Evolutionary conservation across 345 rosid genomes (phyloP).

Genomic region (Gossypium herbaceum): DNA sequence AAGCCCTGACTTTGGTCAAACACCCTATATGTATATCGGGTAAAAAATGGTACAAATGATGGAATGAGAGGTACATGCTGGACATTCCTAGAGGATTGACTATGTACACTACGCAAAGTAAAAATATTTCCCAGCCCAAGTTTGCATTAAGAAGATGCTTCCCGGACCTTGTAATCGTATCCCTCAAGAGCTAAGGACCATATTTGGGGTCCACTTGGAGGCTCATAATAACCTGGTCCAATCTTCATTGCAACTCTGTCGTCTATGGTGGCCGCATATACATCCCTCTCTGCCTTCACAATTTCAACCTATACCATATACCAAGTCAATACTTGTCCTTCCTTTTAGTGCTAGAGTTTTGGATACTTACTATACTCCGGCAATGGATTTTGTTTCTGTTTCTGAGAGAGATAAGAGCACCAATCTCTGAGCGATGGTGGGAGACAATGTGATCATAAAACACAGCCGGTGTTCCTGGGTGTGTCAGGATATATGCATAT

Average conservation of each 20-base stretch:
- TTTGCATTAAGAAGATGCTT: conserved; percentile 49
- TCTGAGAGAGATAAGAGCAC: conserved; percentile 66
- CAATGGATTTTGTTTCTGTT: conserved; percentile 73
- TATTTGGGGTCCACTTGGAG: conserved; percentile 41
- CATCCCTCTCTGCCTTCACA: conserved; percentile 68
- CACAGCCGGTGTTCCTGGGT: conserved; percentile 95
- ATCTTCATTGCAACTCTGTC: conserved; percentile 79
- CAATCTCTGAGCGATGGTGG: conserved; percentile 59
- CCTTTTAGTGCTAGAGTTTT: background rate
- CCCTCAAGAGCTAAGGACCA: conserved; percentile 71
- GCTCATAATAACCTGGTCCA: conserved; percentile 86
- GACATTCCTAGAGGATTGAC: background rate
- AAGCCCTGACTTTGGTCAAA: background rate
- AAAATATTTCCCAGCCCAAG: background rate
- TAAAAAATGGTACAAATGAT: background rate
- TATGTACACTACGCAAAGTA: background rate
- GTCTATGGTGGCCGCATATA: conserved; percentile 76
- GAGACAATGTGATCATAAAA: conserved; percentile 85
- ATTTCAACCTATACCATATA: conserved; percentile 51
- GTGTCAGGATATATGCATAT: conserved; percentile 90
- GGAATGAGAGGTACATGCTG: background rate
- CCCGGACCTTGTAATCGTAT: conserved; percentile 87
- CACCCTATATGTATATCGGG: background rate
- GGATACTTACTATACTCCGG: conserved; percentile 63
- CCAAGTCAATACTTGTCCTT: background rate